Conservation (phyloP, 208 protist species). For the Naegleria lovaniensis region DNA sequence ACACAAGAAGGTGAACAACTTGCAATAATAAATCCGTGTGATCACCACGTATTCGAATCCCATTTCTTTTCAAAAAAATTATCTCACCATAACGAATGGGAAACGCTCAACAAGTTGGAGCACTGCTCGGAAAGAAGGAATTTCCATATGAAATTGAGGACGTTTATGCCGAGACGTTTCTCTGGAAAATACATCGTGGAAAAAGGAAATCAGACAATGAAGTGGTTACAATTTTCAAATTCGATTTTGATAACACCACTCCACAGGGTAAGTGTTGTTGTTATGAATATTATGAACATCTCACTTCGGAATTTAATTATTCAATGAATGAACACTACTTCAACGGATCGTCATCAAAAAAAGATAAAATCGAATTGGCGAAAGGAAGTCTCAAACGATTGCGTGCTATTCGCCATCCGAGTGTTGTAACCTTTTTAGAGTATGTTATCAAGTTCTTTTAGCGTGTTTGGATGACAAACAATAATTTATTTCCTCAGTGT, state of each 20-base stretch:
- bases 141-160: slow-evolving; percentile 20
- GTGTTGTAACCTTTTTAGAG: not conserved
- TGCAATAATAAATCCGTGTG: not conserved
- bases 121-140: not conserved
- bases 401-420: not conserved
- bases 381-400: not conserved
- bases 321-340: too few relatives aligned
- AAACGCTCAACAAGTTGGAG: slow-evolving; percentile 2
- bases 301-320: too few relatives aligned
- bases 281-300: too few relatives aligned
- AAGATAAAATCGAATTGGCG: not conserved
- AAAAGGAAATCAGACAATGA: not conserved
- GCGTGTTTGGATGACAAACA: not conserved
- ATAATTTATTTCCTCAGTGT: not conserved
- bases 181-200: not conserved
- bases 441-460: too few relatives aligned
- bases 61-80: too few relatives aligned
- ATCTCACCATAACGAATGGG: not conserved
- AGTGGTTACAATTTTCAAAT: slow-evolving; percentile 8
- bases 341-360: not conserved
- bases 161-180: not conserved
- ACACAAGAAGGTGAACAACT: not conserved
- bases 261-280: not conserved
- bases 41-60: not conserved
- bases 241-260: not conserved